Evolutionary conservation across 2,329 filamentous ascomycete species (phyloP).

Genomic region (Fusarium foetens): DNA sequence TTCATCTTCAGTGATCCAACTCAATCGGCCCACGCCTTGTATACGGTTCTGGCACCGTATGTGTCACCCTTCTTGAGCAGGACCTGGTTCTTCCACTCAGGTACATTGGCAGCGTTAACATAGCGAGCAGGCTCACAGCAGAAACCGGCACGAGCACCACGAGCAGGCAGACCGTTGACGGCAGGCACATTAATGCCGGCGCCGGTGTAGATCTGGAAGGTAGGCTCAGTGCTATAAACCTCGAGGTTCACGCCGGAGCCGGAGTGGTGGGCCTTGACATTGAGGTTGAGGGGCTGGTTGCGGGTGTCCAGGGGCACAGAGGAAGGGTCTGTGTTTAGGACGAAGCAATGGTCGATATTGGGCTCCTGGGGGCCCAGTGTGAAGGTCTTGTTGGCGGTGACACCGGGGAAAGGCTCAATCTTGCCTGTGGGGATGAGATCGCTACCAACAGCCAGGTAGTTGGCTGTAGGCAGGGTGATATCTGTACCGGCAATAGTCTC

Average conservation of each 20-base stretch:
- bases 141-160: conserved; percentile 78
- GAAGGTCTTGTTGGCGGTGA: conserved; percentile 75
- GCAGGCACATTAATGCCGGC: conserved; percentile 82
- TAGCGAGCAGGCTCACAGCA: conserved; percentile 93
- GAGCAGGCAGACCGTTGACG: conserved; percentile 69
- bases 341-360: conserved; percentile 90
- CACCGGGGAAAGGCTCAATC: conserved; percentile 71
- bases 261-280: conserved; percentile 79
- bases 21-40: conserved; percentile 82
- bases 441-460: conserved; percentile 78
- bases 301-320: conserved; percentile 75
- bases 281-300: conserved; percentile 67
- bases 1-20: conserved; percentile 3
- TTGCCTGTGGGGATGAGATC: conserved; percentile 78
- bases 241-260: conserved; percentile 82
- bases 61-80: conserved; percentile 84
- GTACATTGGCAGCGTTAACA: conserved; percentile 86
- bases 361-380: conserved; percentile 76
- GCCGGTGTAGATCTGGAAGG: conserved; percentile 97
- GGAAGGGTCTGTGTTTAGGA: conserved; percentile 72
- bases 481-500: conserved; percentile 64
- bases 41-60: conserved; percentile 84
- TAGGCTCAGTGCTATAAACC: conserved; percentile 90
- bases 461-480: conserved; percentile 73
- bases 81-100: conserved; percentile 82